Base-by-base conservation (phyloP, 2,329 filamentous ascomycete species). In the Colletotrichum spaethianum region DNA sequence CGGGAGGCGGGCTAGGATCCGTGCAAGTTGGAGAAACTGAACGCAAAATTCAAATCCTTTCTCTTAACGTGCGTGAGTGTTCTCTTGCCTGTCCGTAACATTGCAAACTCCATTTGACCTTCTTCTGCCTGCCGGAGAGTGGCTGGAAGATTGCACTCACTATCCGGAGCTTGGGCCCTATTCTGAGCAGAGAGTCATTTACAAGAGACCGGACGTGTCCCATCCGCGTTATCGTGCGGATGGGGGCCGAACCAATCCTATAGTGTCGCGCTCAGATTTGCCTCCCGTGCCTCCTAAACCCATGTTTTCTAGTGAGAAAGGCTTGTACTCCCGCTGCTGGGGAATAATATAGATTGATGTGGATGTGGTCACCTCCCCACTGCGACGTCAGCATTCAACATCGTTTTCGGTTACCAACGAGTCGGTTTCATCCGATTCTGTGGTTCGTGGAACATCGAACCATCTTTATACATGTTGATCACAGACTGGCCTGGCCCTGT, bases 121-220 rank as follows among this genome's bases (percentile, higher is more conserved):
- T 16, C 6, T 52, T 33, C 11, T 60, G 52, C 48, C 56, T 62
- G 38, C 40, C 68, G 48, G 28, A 36, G 40, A 14, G 23, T 50
- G 12, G 31, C 40, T 63, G 33, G 53, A 26, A 23, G 31, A 23
- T 26, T 28, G 48, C 48, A 26, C 57, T 63, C 68, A 63, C 48
- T 14, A 33, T 56, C 57, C 63, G 40, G 68, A 68, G 52, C 44
- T 23, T 31, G 42, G 64, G 36, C 57, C 64, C 16, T 48, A 20
- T 40, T 33, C 3, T 63, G 36, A 33, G 28, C 52, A 63, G 31
- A 59, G 59, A 36, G 57, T 69, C 65, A 69, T 72, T 55, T 69
- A 72, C 44, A 59, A 20, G 69, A 72, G 64, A 72, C 69, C 59
- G 59, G 69, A 38, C 57, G 28, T 59, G 57, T 59, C 20, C 64